A percentile compares a stretch with the other conserved stretches of the same genome.
Conservation (phyloP, 2,329 filamentous ascomycete species). For the Geosmithia putterillii region DNA sequence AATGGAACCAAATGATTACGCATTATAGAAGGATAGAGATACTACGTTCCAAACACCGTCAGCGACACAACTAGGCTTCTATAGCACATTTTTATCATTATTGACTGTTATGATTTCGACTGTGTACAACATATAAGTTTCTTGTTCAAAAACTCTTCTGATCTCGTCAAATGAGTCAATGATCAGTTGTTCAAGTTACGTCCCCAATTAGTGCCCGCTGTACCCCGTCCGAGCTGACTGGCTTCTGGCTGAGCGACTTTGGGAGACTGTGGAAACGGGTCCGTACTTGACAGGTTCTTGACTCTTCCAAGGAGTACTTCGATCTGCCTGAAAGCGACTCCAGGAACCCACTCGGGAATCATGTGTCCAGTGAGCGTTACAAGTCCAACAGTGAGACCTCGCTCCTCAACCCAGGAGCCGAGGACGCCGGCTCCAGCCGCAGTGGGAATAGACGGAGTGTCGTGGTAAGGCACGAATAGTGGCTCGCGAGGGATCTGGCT, state of each 20-base stretch:
- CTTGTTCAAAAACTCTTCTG: too few species aligned
- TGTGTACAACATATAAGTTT: too few species aligned
- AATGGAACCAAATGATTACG: too few species aligned
- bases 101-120: too few species aligned
- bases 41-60: too few species aligned
- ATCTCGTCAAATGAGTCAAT: too few species aligned
- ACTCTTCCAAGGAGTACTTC: not conserved
- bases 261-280: not conserved
- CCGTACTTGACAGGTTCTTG: not conserved
- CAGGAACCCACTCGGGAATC: not conserved
- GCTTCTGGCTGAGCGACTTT: not conserved
- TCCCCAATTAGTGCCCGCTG: not conserved
- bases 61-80: too few species aligned
- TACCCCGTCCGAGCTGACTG: not conserved
- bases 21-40: too few species aligned
- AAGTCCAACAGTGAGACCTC: constrained; percentile 51
- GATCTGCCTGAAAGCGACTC: not conserved
- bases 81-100: too few species aligned
- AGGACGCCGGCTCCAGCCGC: constrained; percentile 51
- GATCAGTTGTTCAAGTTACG: not conserved
- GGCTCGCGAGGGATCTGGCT: constrained; percentile 42
- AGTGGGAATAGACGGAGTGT: constrained; percentile 1
- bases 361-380: not conserved
- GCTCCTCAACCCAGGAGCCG: constrained; percentile 58
- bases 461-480: constrained; percentile 48